Percentiles rank a stretch among this genome's conserved stretches.
phyloP scores from a whole-genome alignment of 768 basidiomycete species.

The Galerina sulciceps region DNA sequence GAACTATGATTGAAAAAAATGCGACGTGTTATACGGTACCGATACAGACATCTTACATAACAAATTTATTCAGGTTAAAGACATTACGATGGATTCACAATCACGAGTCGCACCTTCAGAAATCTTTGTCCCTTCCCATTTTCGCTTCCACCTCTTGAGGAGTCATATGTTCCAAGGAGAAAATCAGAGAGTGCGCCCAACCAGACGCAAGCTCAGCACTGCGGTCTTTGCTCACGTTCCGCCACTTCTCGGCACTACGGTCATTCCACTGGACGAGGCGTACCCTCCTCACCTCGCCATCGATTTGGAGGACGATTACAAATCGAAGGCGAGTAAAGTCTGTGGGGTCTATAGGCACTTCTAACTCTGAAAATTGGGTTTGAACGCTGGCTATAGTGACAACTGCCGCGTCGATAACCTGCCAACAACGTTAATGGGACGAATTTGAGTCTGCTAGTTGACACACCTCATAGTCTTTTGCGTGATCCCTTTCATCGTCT shows the following conservation, averaged over 20 bases:
- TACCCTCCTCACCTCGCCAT: neutral
- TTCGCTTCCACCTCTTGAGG: neutral
- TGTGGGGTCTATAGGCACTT: neutral
- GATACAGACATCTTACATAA: too few species aligned
- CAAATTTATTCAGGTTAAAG: too few species aligned
- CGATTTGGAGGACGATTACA: neutral
- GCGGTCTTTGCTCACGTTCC: neutral
- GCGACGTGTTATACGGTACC: too few species aligned
- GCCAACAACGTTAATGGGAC: neutral
- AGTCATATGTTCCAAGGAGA: neutral
- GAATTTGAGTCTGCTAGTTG: neutral
- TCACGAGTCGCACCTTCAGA: too few species aligned
- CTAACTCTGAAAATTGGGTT: neutral
- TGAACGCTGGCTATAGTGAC: neutral
- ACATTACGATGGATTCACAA: too few species aligned
- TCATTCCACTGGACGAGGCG: constrained; percentile 8
- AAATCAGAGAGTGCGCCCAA: neutral
- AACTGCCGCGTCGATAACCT: neutral
- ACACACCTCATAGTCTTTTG: neutral
- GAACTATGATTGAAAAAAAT: too few species aligned
- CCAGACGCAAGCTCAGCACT: neutral
- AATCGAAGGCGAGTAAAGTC: constrained; percentile 3
- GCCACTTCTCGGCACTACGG: neutral
- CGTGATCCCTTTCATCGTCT: neutral
- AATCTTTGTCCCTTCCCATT: too few species aligned